These are phyloP conservation scores for Nitzschia palea DNA, from an alignment of 108 stramenopile genomes.

Conservation along the genomic window DNA sequence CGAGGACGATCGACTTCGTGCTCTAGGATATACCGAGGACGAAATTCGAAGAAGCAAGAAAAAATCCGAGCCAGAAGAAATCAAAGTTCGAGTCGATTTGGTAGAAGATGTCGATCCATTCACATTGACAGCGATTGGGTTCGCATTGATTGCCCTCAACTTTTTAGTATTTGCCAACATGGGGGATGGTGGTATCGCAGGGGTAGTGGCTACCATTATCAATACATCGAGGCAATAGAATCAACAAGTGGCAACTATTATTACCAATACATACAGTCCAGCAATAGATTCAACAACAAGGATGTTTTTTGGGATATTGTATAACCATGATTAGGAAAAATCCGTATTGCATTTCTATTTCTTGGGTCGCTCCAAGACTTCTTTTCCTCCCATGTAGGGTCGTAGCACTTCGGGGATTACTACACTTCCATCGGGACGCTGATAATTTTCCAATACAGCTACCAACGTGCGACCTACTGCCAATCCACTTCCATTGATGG, in stretches of 20 bases:
- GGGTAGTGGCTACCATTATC: constrained; percentile 73
- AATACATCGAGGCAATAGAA: constrained; percentile 28
- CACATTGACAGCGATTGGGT: constrained; percentile 78
- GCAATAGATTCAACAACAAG: too few species aligned
- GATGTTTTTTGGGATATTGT: too few species aligned
- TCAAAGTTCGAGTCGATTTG: constrained; percentile 63
- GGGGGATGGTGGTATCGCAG: constrained; percentile 82
- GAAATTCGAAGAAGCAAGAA: constrained; percentile 21
- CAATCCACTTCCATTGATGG: constrained; percentile 97
- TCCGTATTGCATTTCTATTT: too few species aligned
- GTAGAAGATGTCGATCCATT: constrained; percentile 66
- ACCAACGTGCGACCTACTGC: constrained; percentile 97
- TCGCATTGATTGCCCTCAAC: constrained; percentile 83
- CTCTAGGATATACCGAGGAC: constrained; percentile 32
- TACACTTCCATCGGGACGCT: constrained; percentile 89
- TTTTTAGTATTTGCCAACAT: constrained; percentile 84
- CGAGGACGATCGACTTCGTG: constrained; percentile 12
- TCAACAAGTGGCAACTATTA: too few species aligned
- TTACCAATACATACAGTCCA: too few species aligned
- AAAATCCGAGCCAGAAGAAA: background rate
- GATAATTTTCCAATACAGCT: constrained; percentile 97
- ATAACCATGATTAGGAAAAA: too few species aligned
- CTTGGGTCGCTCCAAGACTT: constrained; percentile 52
- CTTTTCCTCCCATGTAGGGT: constrained; percentile 91
- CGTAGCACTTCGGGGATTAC: constrained; percentile 87